Evolutionary conservation across 2,329 filamentous ascomycete genomes (phyloP), one percentile per base, ranked within the genome.

Genomic region (Furcasterigmium sp.): DNA sequence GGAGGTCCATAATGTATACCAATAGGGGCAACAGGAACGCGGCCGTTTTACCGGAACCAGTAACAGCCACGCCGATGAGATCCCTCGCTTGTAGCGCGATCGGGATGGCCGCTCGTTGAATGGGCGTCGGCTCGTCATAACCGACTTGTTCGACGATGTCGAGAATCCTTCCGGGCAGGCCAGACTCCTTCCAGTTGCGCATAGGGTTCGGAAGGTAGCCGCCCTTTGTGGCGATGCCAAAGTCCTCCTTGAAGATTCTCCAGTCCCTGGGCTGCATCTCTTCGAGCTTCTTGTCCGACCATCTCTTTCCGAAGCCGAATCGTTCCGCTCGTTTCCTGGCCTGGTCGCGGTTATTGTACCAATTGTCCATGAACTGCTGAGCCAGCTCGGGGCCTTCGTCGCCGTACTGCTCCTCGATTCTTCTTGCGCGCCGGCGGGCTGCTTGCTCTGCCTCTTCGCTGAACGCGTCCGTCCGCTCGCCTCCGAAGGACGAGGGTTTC

Each of bases 241-340:
- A 97, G 65, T 98, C 91, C 64, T 97, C 93, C 68, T 97, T 98
- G 81, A 98, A 96, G 55, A 98, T 97, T 60, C 93, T 87, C 93
- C 93, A 98, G 65, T 98, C 93, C 61, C 93, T 78, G 67, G 97
- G 91, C 49, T 89, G 87, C 93, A 98, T 98, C 56, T 95, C 87
- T 13, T 87, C 82, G 49, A 97, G 71, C 49, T 76, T 78, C 80
- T 98, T 98, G 60, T 96, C 88, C 43, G 87, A 90, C 93, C 93
- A 98, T 65, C 95, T 90, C 63, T 91, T 91, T 55, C 94, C 91
- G 44, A 95, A 74, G 26, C 84, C 84, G 50, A 84, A 88, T 49
- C 85, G 78, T 47, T 76, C 73, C 10, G 82, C 81, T 50, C 86
- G 80, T 57, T 94, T 85, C 56, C 82, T 85, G 23, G 84, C 81